Evolutionary conservation across 2,329 filamentous ascomycete genomes (phyloP).

Genomic region (Ploettnerulaceae sp.): DNA sequence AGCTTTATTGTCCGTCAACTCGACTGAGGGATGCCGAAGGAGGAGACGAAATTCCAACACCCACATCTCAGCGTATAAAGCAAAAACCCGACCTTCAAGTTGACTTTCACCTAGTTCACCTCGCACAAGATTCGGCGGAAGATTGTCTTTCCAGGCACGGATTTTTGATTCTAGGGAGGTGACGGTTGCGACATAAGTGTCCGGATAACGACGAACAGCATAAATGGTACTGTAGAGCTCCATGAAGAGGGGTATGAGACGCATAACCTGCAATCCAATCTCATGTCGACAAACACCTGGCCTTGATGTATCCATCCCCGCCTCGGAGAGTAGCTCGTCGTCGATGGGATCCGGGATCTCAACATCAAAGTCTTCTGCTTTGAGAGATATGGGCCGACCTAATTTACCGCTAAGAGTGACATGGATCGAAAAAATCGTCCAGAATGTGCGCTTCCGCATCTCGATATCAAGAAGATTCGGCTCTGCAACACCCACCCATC

Average conservation of each 20-base stretch:
- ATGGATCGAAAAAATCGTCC: slow-evolving; percentile 62
- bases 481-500: slow-evolving; percentile 44
- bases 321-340: slow-evolving; percentile 63
- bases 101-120: slow-evolving; percentile 39
- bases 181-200: slow-evolving; percentile 59
- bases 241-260: slow-evolving; percentile 60
- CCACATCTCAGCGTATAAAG: slow-evolving; percentile 51
- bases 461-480: slow-evolving; percentile 61
- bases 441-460: slow-evolving; percentile 74
- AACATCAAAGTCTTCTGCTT: slow-evolving; percentile 70
- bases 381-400: slow-evolving; percentile 71
- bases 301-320: slow-evolving; percentile 53
- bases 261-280: slow-evolving; percentile 61
- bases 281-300: slow-evolving; percentile 60
- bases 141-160: slow-evolving; percentile 54
- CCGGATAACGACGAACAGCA: slow-evolving; percentile 57
- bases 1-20: slow-evolving; percentile 48
- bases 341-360: slow-evolving; percentile 68
- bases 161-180: slow-evolving; percentile 61
- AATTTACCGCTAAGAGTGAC: slow-evolving; percentile 70
- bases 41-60: slow-evolving; percentile 55
- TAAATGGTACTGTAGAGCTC: slow-evolving; percentile 77
- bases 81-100: slow-evolving; percentile 43
- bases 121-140: slow-evolving; percentile 56
- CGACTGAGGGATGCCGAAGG: slow-evolving; percentile 57